Conservation (phyloP, 495 filamentous ascomycete genomes). For the Neurospora cerealis region DNA sequence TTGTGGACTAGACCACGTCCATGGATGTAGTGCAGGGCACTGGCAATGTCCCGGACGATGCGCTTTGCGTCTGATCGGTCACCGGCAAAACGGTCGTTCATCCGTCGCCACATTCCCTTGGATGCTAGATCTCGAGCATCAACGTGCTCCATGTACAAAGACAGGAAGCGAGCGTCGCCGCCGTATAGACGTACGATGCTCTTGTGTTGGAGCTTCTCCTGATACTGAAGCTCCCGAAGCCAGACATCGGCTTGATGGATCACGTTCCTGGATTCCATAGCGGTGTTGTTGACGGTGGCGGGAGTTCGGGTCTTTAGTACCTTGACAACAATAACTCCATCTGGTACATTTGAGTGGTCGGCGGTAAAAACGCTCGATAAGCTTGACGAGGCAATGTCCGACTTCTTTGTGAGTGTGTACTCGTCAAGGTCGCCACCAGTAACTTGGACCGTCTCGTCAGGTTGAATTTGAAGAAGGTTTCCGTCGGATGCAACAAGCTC, state of each 20-base stretch:
- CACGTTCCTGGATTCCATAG: conserved; percentile 32
- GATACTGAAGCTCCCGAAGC: conserved; percentile 38
- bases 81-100: conserved; percentile 32
- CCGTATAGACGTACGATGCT: conserved; percentile 39
- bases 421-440: conserved; percentile 30
- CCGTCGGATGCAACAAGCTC: conserved; percentile 17
- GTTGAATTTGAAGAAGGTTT: conserved; percentile 29
- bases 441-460: conserved; percentile 31
- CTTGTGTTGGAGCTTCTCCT: conserved; percentile 35
- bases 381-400: conserved; percentile 33
- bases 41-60: conserved; percentile 35
- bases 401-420: conserved; percentile 36
- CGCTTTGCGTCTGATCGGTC: conserved; percentile 28
- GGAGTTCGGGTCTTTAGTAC: conserved; percentile 35
- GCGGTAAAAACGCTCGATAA: conserved; percentile 42
- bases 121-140: conserved; percentile 34
- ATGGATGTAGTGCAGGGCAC: conserved; percentile 38
- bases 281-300: conserved; percentile 22
- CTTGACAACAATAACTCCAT: conserved; percentile 38
- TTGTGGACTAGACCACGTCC: conserved; percentile 35
- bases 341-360: conserved; percentile 31
- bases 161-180: conserved; percentile 39
- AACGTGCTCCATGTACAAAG: conserved; percentile 43
- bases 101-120: conserved; percentile 29
- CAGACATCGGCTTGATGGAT: conserved; percentile 41